Evolutionary conservation across 2,329 filamentous ascomycete species (phyloP), one percentile per base, ranked within the genome.

Genomic region (Exophiala phaeomuriformis): DNA sequence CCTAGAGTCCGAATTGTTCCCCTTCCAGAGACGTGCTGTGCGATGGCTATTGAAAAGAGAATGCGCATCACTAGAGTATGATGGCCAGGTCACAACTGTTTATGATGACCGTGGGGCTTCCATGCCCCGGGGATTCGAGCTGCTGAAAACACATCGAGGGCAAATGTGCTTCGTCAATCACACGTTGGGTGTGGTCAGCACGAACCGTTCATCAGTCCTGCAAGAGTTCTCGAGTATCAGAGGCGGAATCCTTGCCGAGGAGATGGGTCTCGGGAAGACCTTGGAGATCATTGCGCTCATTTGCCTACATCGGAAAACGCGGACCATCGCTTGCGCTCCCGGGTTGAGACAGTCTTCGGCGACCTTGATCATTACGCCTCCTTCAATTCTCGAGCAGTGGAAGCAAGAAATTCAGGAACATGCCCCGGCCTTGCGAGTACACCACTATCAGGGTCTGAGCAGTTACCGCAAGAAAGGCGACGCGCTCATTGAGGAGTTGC

Each of bases 371-470:
- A 81, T 84, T 53, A 82, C 79, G 1, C 82, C 82, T 3, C 71
- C 73, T 4, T 76, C 80, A 1, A 82, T 85, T 41, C 68, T 84
- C 4, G 74, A 81, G 49, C 82, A 85, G 63, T 85, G 82, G 82
- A 76, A 75, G 57, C 75, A 76, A 49, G 82, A 85, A 64, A 67
- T 85, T n/a, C 64, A 69, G 29, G 69, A 67, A 2, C 81, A 84
- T 68, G 77, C 80, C 3, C 80, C 82, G 4, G 62, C 71, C 9
- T 71, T 85, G 7, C 75, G 70, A 48, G 78, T 83, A 1, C 70
- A 75, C 40, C 72, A 79, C 56, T 85, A 84, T 62, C 69, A 72
- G 41, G 81, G 82, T 1, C 69, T 83, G n/a, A 68, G 67, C 47
- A 46, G 40, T 32, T 66, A 65, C 42, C 65, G 68, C 46, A 64